Evolutionary conservation across 306 rosid species (phyloP).

Genomic region (Chamaecrista fasciculata): DNA sequence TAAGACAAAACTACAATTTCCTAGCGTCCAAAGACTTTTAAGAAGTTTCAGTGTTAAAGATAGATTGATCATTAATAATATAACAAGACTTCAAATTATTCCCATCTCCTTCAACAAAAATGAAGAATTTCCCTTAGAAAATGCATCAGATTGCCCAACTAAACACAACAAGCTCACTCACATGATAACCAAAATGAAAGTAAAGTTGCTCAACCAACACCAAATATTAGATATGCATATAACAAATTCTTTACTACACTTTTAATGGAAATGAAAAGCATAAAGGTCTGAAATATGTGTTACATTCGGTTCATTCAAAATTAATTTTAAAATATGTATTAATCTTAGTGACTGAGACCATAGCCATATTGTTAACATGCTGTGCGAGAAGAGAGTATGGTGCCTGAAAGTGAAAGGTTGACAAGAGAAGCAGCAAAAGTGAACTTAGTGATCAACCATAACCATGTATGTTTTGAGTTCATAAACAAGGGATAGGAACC

Average conservation of each 20-base stretch:
- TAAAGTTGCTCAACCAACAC: background rate
- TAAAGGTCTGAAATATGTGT: background rate
- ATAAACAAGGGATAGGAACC: background rate
- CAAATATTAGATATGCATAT: background rate
- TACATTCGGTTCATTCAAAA: conserved; percentile 3
- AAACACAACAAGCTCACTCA: background rate
- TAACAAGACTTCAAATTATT: background rate
- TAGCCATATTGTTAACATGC: background rate
- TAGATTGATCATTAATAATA: background rate
- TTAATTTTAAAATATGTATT: background rate
- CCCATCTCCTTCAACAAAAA: background rate
- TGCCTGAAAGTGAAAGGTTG: background rate
- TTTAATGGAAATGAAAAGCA: background rate
- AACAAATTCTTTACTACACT: background rate
- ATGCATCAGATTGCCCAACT: background rate
- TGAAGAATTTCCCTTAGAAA: background rate
- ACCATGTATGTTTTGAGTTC: background rate
- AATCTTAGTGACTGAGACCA: background rate
- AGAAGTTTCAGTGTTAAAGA: background rate
- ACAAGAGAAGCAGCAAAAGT: background rate
- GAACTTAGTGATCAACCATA: background rate
- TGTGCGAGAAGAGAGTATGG: background rate
- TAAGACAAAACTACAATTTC: background rate
- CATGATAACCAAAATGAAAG: background rate
- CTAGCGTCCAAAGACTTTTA: background rate